Base-by-base conservation (phyloP, 2,329 filamentous ascomycete genomes). In the Malbranchea zuffiana region DNA sequence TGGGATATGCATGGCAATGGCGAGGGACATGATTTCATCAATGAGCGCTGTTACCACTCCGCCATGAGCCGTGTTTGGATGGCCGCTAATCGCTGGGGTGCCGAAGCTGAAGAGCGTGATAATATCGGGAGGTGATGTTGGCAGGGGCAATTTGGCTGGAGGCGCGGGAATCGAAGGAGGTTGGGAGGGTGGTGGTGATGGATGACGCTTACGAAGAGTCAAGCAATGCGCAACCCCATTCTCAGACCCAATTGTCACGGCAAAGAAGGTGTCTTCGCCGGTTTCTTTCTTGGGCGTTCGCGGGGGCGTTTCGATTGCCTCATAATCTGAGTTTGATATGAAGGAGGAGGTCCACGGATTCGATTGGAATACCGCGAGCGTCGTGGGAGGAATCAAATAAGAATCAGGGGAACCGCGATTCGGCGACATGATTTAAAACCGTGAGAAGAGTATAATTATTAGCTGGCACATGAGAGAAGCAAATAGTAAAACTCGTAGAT, bases 181-280 rank as follows among this genome's bases (percentile, higher is more conserved):
- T 35, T 35, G 43, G 27, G 45, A 37, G 2, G 43, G 33, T 11
- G 46, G 47, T 10, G 49, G 36, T 12, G 46, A 21, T 30, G 35
- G 33, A 6, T 44, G 33, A 8, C 32, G 37, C 18, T 34, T 37
- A 41, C 57, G 56, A 2, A 66, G 51, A 2, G 59, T 63, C 13
- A 63, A 47, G 19, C 57, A 46, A 35, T 62, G 55, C 2, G 63
- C 62, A 35, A 66, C 63, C 16, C 63, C 64, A 10, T 46, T 43
- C 0, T 51, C 32, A 5, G 61, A 61, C 23, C 47, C 55, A 21
- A 66, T 46, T 1, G 62, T 65, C 19, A 49, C 45, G 6, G 56
- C 51, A 39, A 66, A 60, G 50, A 57, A 66, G 35, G 55, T 55
- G 39, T 67, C 62, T 52, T 66, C 63, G 30, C 62, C 61, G 6